Evolutionary conservation across 768 basidiomycete genomes (phyloP), one percentile per base, ranked within the genome.

Genomic region (Russula dissimulans): DNA sequence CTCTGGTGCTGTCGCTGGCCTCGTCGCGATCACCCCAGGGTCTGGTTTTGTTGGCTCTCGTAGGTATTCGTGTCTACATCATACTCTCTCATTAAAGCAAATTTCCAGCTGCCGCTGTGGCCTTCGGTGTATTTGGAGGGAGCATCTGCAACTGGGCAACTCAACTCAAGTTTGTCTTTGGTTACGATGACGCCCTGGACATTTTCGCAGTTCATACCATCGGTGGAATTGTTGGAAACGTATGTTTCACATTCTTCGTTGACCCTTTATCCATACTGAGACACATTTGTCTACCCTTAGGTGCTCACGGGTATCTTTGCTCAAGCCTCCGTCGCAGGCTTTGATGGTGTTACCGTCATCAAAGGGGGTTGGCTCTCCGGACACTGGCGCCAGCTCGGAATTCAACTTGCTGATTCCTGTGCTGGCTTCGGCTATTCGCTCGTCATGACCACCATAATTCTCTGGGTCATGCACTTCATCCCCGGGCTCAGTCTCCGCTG

Each of bases 131-230:
- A 65, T 75, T 91, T 67, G 89, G 86, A 0, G 90, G 90, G 17
- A 88, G 86, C 0, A 65, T 85, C 2, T 97, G 91, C 77, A 98
- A 98, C 74, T 92, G 91, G 71, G 90, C 92, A n/a, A 97, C 95
- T 4, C 87, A 95, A 67, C 80, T 98, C 70, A 98, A 97, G 75
- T 91, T 89, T 71, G 51, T 89, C 32, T 75, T 84, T 64, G 77
- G 78, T 34, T 90, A 84, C 66, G 90, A 92, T 61, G 90, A 92
- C 69, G 80, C 87, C 14, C 81, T 92, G 17, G 90, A 92, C 79
- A 93, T 97, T 69, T 97, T 95, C 68, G 92, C 95, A 5, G 85
- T 86, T 15, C 89, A 91, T 67, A 81, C 78, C 36, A 70, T 93
- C 48, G 91, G 91, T 59, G 90, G 91, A 38, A 69, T 91, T 39